phyloP scores from a whole-genome alignment of 2,329 filamentous ascomycete species.

The Arthroderma uncinatum region DNA sequence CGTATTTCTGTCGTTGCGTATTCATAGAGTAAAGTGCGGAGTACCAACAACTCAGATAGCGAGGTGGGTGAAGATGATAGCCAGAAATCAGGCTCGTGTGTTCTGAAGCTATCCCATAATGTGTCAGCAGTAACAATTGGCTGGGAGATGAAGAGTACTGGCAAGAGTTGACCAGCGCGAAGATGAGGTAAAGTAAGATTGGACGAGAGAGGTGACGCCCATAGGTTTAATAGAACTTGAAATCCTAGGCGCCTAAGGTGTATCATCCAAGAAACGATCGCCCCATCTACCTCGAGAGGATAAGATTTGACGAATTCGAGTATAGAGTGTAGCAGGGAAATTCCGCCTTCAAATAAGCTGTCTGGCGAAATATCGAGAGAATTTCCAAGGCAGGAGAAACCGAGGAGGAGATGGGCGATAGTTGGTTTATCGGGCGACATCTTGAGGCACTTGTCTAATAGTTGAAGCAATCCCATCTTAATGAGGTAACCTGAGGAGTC shows the following conservation, averaged over 20 bases:
- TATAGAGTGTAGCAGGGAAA: conserved; percentile 74
- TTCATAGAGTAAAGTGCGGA: conserved; percentile 67
- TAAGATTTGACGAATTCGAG: conserved; percentile 60
- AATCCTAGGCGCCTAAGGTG: conserved; percentile 57
- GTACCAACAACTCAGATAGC: conserved; percentile 64
- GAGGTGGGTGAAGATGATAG: conserved; percentile 55
- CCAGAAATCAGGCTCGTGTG: conserved; percentile 55
- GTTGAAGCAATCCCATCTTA: conserved; percentile 74
- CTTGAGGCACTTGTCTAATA: conserved; percentile 68
- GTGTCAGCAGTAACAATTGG: conserved; percentile 57
- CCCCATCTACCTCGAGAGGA: conserved; percentile 51
- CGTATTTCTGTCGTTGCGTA: conserved; percentile 81
- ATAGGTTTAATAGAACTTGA: conserved; percentile 67
- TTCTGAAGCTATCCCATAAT: conserved; percentile 60
- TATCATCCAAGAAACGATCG: conserved; percentile 57
- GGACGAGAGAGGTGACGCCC: conserved; percentile 70
- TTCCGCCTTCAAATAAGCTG: conserved; percentile 54
- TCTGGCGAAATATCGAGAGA: conserved; percentile 56
- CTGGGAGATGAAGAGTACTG: conserved; percentile 62
- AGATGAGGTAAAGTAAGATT: conserved; percentile 66
- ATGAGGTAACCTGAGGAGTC: conserved; percentile 64
- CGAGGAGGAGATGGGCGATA: conserved; percentile 80
- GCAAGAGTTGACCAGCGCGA: conserved; percentile 66
- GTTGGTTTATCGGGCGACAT: conserved; percentile 67
- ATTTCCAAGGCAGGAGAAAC: conserved; percentile 67